Conservation (phyloP, 1,284 basidiomycete species). For the Cutaneotrichosporon mucoides region DNA sequence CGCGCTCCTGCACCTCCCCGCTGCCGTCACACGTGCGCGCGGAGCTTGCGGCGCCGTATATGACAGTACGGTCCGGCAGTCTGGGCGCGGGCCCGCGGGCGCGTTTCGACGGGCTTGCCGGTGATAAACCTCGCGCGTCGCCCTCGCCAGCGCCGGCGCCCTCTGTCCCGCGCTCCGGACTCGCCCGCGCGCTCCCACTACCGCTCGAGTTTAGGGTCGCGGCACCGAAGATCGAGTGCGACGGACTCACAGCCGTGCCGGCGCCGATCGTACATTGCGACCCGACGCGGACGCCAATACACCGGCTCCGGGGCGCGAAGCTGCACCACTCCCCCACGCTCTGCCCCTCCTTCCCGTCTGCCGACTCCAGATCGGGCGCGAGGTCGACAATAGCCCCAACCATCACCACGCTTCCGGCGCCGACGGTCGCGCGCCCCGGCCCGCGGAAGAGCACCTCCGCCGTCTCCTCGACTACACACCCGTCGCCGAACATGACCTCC, state of each 20-base stretch:
- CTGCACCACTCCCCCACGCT: conserved; percentile 12
- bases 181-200: too few species aligned
- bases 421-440: conserved; percentile 65
- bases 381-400: conserved; percentile 72
- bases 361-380: not conserved
- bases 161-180: too few species aligned
- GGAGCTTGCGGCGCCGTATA: conserved; percentile 72
- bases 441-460: conserved; percentile 81
- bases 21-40: conserved; percentile 77
- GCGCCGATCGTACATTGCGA: conserved; percentile 9
- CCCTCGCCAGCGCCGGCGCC: too few species aligned
- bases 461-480: conserved; percentile 87
- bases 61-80: conserved; percentile 77
- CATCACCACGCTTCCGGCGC: conserved; percentile 88
- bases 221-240: not conserved
- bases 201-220: not conserved
- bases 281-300: conserved; percentile 13
- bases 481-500: conserved; percentile 77
- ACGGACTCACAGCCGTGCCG: not conserved
- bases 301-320: conserved; percentile 5
- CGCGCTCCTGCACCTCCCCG: conserved; percentile 75
- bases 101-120: not conserved
- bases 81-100: conserved; percentile 4
- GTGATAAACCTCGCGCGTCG: too few species aligned
- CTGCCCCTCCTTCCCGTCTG: not conserved